Evolutionary conservation across 2,329 filamentous ascomycete species (phyloP).

Genomic region (Ascochyta rabiei): DNA sequence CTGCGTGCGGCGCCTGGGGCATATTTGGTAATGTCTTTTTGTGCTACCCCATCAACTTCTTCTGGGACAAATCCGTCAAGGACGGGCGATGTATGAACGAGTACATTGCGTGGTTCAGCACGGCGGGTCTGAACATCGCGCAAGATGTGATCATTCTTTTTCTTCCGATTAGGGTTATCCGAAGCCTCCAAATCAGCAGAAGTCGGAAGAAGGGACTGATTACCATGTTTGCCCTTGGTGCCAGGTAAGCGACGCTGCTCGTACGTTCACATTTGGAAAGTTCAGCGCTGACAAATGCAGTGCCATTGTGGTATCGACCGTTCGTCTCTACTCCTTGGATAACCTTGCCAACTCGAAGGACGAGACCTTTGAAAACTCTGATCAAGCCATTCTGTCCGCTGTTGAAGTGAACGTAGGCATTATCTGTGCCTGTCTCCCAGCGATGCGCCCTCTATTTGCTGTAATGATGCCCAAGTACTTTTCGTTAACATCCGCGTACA

Average conservation of each 20-base stretch:
- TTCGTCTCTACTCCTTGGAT: constrained; percentile 41
- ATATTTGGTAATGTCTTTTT: constrained; percentile 43
- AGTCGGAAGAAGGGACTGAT: constrained; percentile 46
- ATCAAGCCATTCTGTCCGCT: constrained; percentile 39
- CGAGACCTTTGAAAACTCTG: constrained; percentile 41
- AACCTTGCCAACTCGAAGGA: constrained; percentile 36
- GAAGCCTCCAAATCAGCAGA: constrained; percentile 39
- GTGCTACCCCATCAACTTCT: constrained; percentile 40
- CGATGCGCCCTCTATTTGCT: constrained; percentile 41
- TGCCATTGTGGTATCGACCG: constrained; percentile 41
- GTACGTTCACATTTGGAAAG: too few relatives aligned
- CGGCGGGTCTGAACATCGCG: constrained; percentile 40
- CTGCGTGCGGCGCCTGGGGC: constrained; percentile 36
- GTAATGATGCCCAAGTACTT: constrained; percentile 50
- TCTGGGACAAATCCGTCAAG: constrained; percentile 39
- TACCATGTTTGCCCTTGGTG: constrained; percentile 47
- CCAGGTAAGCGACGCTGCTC: constrained; percentile 36
- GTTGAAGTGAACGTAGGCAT: constrained; percentile 45
- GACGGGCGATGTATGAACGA: constrained; percentile 40
- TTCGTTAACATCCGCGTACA: constrained; percentile 23
- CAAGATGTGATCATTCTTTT: constrained; percentile 43
- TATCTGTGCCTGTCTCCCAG: constrained; percentile 45
- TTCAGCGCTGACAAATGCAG: constrained; percentile 22
- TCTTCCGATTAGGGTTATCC: constrained; percentile 40
- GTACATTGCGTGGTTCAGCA: constrained; percentile 38